Conservation (phyloP, 345 rosid species). For the Brassica incana region DNA sequence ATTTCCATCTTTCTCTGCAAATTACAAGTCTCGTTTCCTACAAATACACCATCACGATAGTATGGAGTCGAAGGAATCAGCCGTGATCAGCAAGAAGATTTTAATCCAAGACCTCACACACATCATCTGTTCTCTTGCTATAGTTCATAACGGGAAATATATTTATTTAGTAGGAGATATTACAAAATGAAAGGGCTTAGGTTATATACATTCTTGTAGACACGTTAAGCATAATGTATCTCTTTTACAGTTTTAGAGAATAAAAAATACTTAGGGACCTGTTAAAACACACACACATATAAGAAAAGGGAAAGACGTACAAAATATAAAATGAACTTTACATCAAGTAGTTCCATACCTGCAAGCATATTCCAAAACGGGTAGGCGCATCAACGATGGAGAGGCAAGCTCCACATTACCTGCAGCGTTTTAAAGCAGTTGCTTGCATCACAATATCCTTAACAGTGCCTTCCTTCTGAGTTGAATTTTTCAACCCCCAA, state of each 20-base stretch:
- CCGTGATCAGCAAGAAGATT: slow-evolving; percentile 35
- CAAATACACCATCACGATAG: slow-evolving; percentile 25
- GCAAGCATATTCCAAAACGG: slow-evolving; percentile 10
- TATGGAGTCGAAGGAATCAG: slow-evolving; percentile 25
- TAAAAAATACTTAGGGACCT: slow-evolving; percentile 46
- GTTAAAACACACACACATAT: slow-evolving; percentile 11
- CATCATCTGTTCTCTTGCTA: slow-evolving; percentile 41
- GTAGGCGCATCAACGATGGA: slow-evolving; percentile 1
- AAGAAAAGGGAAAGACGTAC: slow-evolving; percentile 29
- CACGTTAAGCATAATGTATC: slow-evolving; percentile 45
- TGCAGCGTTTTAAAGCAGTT: slow-evolving; percentile 15
- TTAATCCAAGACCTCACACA: slow-evolving; percentile 36
- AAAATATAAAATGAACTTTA: background rate
- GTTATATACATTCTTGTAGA: slow-evolving; percentile 61
- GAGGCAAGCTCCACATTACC: slow-evolving; percentile 14
- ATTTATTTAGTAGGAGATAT: slow-evolving; percentile 44
- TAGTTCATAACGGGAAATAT: slow-evolving; percentile 46
- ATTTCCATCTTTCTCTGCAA: slow-evolving; percentile 39
- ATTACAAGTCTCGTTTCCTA: slow-evolving; percentile 36
- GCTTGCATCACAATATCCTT: slow-evolving; percentile 3
- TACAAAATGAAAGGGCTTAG: slow-evolving; percentile 45
- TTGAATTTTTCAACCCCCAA: background rate
- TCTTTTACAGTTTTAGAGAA: slow-evolving; percentile 49
- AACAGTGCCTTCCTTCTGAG: slow-evolving; percentile 8
- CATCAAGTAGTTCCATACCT: slow-evolving; percentile 21